Evolutionary conservation across 2,329 filamentous ascomycete genomes (phyloP), one percentile per base, ranked within the genome.

Genomic region (Colletotrichum sp.): DNA sequence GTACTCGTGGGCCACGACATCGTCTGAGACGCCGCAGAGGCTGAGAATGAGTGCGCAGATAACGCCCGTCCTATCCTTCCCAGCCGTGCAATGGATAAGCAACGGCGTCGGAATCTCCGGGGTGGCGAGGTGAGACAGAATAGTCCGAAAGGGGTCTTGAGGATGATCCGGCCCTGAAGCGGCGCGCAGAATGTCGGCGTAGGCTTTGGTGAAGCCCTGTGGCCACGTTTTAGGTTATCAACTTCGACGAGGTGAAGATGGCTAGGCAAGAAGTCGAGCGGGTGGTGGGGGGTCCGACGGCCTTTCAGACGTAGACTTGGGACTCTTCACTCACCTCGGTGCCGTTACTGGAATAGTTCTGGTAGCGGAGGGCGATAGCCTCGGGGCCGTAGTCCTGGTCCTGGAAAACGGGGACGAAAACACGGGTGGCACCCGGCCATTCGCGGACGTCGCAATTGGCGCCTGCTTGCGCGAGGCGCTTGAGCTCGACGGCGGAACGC

Each of bases 31-130:
- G 6, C 92, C 92, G 10, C 92, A 92, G 32, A 95, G 86, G 30
- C 89, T 85, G 52, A 95, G 86, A 10, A 96, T 82, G 55, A 96
- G 79, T 5, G 93, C 94, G 65, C 91, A 90, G 60, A 95, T 84
- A 6, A 96, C 89, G 3, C 94, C 94, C 0, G 94, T 96, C 59
- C 94, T 89, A 82, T 96, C 94, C 84, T 96, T 96, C 15, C 94
- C 94, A 0, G 93, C 93, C 0, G 93, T 94, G 83, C 94, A 96
- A 81, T 96, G 94, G 9, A 95, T 86, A 8, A 95, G 85, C 12
- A 93, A 84, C 9, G 92, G 91, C 2, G 85, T 77, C 4, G 84
- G 80, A 3, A 87, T 81, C 6, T 81, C 78, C 15, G 80, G 68
- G 22, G 79, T 78, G 80, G 90, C 83, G 9, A 95, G 85, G 79